phyloP scores from a whole-genome alignment of 179 eudicot species.

The Heliamphora pulchella region DNA sequence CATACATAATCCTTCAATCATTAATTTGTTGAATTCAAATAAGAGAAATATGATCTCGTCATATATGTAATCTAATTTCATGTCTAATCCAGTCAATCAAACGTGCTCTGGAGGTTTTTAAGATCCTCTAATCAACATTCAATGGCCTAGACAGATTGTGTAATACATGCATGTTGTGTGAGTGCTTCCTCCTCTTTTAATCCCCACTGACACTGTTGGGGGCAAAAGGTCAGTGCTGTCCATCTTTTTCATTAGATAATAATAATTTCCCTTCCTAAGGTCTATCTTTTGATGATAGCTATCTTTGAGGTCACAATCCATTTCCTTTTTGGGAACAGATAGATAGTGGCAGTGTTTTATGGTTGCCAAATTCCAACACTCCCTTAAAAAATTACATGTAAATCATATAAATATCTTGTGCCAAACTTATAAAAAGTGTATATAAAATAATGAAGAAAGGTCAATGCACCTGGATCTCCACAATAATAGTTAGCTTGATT shows the following conservation, averaged over 20 bases:
- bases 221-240: constrained; percentile 16
- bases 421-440: neutral
- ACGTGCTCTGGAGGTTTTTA: too few species aligned
- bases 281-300: constrained; percentile 9
- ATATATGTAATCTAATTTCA: too few species aligned
- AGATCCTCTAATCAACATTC: neutral
- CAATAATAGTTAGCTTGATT: neutral
- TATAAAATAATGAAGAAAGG: too few species aligned
- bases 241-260: constrained; percentile 18
- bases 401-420: neutral
- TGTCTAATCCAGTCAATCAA: too few species aligned
- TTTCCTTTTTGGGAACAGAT: constrained; percentile 19
- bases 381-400: too few species aligned
- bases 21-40: too few species aligned
- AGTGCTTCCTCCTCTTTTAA: neutral
- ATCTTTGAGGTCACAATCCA: constrained; percentile 21
- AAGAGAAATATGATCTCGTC: too few species aligned
- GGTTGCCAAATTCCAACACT: neutral
- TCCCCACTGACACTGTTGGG: neutral
- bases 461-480: too few species aligned
- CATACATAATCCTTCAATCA: too few species aligned
- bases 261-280: neutral
- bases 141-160: neutral
- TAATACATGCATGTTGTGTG: neutral
- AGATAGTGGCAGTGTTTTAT: neutral